Conservation (phyloP, 345 rosid species). For the Pugionium cornutum region DNA sequence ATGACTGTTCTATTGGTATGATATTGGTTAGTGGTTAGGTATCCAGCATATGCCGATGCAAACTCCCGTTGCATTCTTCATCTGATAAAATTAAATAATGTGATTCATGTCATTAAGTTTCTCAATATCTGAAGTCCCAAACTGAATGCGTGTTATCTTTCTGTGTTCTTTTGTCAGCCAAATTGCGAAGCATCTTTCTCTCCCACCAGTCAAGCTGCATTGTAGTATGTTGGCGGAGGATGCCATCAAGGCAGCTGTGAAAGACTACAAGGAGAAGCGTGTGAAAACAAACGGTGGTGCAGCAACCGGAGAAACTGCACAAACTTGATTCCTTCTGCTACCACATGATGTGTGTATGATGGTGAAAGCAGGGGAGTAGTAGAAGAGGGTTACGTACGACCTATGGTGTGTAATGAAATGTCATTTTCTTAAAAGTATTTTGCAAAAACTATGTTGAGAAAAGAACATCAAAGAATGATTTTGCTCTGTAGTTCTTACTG, state of each 20-base stretch:
- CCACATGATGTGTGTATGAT: slow-evolving; percentile 29
- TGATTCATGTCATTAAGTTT: not conserved
- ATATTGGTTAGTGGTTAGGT: not conserved
- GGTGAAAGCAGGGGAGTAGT: slow-evolving; percentile 28
- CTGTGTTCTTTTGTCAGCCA: slow-evolving; percentile 47
- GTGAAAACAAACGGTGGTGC: slow-evolving; percentile 40
- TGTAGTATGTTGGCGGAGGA: slow-evolving; percentile 99
- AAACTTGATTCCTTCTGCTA: slow-evolving; percentile 42
- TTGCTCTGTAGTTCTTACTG: too few relatives aligned
- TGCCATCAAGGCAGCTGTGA: slow-evolving; percentile 97
- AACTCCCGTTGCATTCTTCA: not conserved
- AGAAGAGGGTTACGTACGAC: not conserved
- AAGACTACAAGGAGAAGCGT: slow-evolving; percentile 75
- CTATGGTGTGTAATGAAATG: too few relatives aligned
- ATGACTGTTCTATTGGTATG: slow-evolving; percentile 5
- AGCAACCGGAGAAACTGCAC: slow-evolving; percentile 49
- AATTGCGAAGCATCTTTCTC: slow-evolving; percentile 93
- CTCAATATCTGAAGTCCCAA: not conserved
- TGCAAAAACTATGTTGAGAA: too few relatives aligned
- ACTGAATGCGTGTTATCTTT: not conserved
- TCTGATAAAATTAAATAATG: too few relatives aligned
- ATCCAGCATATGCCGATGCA: not conserved
- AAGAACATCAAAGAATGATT: too few relatives aligned
- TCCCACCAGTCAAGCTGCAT: slow-evolving; percentile 97
- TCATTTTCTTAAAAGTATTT: too few relatives aligned